These are phyloP conservation scores for Barnettozyma wickerhamii DNA, from an alignment of 805 yeast species.

Conservation along the genomic window DNA sequence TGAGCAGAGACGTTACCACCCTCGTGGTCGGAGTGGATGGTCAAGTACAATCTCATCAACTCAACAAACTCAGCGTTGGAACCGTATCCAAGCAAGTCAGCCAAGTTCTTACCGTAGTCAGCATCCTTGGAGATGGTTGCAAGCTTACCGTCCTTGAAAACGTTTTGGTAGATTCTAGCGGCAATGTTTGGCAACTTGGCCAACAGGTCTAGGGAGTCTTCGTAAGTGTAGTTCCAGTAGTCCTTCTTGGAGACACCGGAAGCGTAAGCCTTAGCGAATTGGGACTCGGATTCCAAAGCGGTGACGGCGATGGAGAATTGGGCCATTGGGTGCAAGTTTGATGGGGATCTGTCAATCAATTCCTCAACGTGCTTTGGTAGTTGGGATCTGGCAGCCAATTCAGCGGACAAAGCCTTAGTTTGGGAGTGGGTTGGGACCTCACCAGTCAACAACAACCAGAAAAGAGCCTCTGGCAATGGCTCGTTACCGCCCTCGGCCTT, in stretches of 20 bases:
- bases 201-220: slow-evolving; percentile 73
- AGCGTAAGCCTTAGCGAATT: slow-evolving; percentile 81
- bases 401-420: slow-evolving; percentile 66
- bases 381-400: slow-evolving; percentile 72
- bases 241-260: slow-evolving; percentile 77
- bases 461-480: slow-evolving; percentile 73
- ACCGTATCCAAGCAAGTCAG: slow-evolving; percentile 53
- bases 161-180: slow-evolving; percentile 79
- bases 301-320: slow-evolving; percentile 81
- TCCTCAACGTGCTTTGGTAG: slow-evolving; percentile 76
- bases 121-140: slow-evolving; percentile 44
- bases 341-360: slow-evolving; percentile 69
- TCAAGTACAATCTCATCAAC: slow-evolving; percentile 74
- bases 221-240: slow-evolving; percentile 81
- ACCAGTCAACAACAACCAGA: slow-evolving; percentile 81
- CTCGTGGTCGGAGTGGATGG: slow-evolving; percentile 85
- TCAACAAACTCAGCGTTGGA: slow-evolving; percentile 67
- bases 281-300: slow-evolving; percentile 78
- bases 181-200: slow-evolving; percentile 83
- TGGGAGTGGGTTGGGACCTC: slow-evolving; percentile 74
- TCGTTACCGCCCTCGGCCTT: slow-evolving; percentile 63
- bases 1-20: slow-evolving; percentile 90
- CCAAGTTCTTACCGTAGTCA: slow-evolving; percentile 67
- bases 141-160: slow-evolving; percentile 76
- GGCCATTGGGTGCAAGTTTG: slow-evolving; percentile 83